Base-by-base conservation (phyloP, 306 rosid genomes). In the Prunus mongolica region DNA sequence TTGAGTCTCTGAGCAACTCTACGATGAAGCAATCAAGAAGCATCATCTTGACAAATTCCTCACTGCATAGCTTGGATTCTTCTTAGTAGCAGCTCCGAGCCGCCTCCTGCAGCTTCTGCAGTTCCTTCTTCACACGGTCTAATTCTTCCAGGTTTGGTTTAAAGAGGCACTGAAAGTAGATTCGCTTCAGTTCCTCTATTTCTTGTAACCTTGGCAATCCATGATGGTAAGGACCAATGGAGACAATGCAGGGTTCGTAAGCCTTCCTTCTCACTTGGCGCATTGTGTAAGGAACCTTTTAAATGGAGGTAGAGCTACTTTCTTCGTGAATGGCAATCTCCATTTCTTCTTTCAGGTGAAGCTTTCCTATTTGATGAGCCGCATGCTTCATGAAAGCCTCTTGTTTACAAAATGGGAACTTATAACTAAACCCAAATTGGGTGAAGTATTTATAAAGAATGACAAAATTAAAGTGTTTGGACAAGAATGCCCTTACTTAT, bases 41-140 rank as follows among this genome's bases (percentile, higher is more conserved):
- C 87, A 79, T 76, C 90, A 82, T 86, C 49, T 78, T 32, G 0
- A 73, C 82, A 69, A 87, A 85, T 34, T 81, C 76, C 0, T 85
- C 80, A 0, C 74, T 73, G 69, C 76, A 62, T 0, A 78, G 65
- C 49, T 45, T 54, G 72, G 82, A 41, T 5, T 78, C 54, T 1
- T 68, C 84, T 22, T 22, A 18, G 81, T 85, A 85, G 71, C 73
- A 85, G 18, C 24, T 41, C 16, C 78, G 56, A 38, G 78, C 74
- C 2, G 6, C 46, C 19, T 13, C 32, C 69, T 82, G 77, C 10
- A 83, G 2, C 0, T 55, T 58, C 54, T 83, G 80, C 10, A 81
- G 12, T 41, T 74, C 60, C 55, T 66, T 44, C 54, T 62, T 85
- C 2, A 78, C 81, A 4, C 44, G 24, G 0, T 66, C 76, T n/a